Base-by-base conservation (phyloP, 2,329 filamentous ascomycete genomes). In the Rhinocladiella mackenziei region DNA sequence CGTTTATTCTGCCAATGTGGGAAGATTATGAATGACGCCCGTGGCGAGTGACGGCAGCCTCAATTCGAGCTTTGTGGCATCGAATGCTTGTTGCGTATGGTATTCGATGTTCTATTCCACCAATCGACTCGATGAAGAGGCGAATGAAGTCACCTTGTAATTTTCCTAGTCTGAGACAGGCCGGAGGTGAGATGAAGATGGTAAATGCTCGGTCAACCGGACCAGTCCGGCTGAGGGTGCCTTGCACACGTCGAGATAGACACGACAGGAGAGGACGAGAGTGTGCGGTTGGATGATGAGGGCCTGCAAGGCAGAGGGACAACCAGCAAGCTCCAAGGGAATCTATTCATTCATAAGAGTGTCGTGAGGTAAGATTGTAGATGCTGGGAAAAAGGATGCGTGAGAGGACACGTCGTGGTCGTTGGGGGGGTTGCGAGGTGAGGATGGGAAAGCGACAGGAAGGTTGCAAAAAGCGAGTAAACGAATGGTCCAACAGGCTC, bases 281-380 rank as follows among this genome's bases (percentile, higher is more conserved):
- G 8, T 32, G 17, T 15, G 28, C 30, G 6, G 36, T 11, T 41
- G 9, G 25, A 31, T 11, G 35, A 38, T 29, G 19, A 19, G 14
- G 25, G 35, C 13, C 11, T 25, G 8, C 32, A 19, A 19, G 32
- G 37, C 32, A 29, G 25, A 26, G 14, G 19, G 29, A 30, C 13
- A 23, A 37, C 30, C 17, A 22, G 33, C n/a, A 19, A 49, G 45
- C 26, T 32, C 25, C 34, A 25, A 19, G 33, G 14, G 28, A 23
- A 34, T 45, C 42, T 50, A 43, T 26, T 28, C 28, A 32, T 29
- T 29, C 34, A 43, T 39, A 39, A 39, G 30, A 39, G 30, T 18
- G n/a, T n/a, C 43, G 40, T 31, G 38, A 18, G 38, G 45, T 36
- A 33, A 49, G 41, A 25, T 17, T 29, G 45, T 22, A 41, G 26